Evolutionary conservation across 148 eudicot species (phyloP), one percentile per base, ranked within the genome.

Genomic region (Pharnaceum exiguum): DNA sequence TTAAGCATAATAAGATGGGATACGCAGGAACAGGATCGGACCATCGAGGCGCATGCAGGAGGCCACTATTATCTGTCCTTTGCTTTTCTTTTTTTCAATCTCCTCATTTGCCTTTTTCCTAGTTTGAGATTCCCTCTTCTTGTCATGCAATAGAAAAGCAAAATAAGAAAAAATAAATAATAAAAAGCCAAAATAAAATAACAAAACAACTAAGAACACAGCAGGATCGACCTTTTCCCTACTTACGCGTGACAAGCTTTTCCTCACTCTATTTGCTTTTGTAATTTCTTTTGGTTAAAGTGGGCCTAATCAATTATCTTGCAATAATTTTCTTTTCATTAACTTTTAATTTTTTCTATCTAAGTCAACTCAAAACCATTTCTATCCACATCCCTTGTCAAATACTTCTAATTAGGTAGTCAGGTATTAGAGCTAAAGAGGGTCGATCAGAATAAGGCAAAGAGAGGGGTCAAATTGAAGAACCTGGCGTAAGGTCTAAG

Each of bases 251-350:
- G 72, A 68, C 36, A 23, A 60, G 31, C 60, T 50, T 59, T 68
- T 59, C 9, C 26, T 68, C 30, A n/a, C n/a, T n/a, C n/a, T n/a
- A n/a, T 53, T 45, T 68, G 72, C 59, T 56, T 60, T 46, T 44
- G 28, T 12, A 40, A 29, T 54, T 44, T 60, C 38, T 12, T 6
- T 44, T 60, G 35, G 72, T 35, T 68, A 43, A 59, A 21, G 63
- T 59, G 71, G 71, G 6, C 66, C 66, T 68, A 8, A n/a, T 42
- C 35, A 68, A 60, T 68, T n/a, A 68, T 68, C 66, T 68, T 60
- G 47, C 54, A 45, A 60, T 68, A 36, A 43, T 60, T 43, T 68
- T 53, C 5, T 57, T 21, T 17, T n/a, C 21, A 13, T 33, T 52
- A n/a, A n/a, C n/a, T 13, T 46, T 8, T 27, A 24, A 3, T 29